Evolutionary conservation across 148 eudicot species (phyloP).

Genomic region (Heliosperma pusillum): DNA sequence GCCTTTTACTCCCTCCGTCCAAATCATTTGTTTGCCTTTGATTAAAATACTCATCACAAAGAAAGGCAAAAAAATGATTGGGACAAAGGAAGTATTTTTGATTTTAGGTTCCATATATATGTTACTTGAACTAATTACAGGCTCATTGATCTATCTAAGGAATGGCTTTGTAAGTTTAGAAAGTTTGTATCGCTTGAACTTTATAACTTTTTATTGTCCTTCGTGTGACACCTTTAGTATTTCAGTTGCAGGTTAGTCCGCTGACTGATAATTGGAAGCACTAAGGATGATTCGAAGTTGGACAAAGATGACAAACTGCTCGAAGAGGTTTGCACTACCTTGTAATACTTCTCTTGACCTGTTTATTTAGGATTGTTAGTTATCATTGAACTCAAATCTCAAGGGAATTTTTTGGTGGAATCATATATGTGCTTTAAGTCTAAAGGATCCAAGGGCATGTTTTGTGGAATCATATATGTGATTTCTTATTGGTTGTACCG

Average conservation of each 20-base stretch:
- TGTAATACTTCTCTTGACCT: no score
- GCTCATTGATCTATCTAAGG: constrained; percentile 72
- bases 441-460: neutral
- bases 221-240: neutral
- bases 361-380: no score
- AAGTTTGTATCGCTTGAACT: neutral
- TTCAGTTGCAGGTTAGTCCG: constrained; percentile 51
- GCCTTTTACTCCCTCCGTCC: no score
- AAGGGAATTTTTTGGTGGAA: no score
- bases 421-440: no score
- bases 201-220: neutral
- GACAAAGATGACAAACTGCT: constrained; percentile 64
- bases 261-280: constrained; percentile 70
- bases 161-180: constrained; percentile 50
- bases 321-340: constrained; percentile 50
- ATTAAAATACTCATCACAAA: no score
- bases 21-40: no score
- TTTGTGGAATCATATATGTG: neutral
- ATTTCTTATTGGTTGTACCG: no score
- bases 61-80: no score
- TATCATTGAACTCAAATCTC: no score
- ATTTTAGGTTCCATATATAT: constrained; percentile 64
- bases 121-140: constrained; percentile 66
- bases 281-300: constrained; percentile 82
- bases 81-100: no score